A percentile compares a stretch with the other conserved stretches of the same genome.
Evolutionary conservation across 495 filamentous ascomycete genomes (phyloP).

Genomic region (Hypoxylon perforatum): DNA sequence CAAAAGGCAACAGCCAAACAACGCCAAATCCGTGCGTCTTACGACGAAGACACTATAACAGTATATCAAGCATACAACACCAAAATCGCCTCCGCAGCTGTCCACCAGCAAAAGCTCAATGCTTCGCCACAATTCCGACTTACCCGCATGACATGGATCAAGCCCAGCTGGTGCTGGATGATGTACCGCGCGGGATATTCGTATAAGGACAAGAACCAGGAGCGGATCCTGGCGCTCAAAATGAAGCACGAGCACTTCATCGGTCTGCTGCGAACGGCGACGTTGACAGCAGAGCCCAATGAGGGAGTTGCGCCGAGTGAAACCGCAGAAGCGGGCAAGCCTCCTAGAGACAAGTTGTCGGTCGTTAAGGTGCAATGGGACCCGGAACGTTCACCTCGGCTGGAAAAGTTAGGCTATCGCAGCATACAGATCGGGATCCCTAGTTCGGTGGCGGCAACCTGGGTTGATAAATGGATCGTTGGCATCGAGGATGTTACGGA

Average conservation of each 20-base stretch:
- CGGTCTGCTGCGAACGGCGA: no score
- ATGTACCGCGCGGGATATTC: conserved; percentile 69
- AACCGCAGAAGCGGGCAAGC: conserved; percentile 41
- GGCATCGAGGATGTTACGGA: conserved; percentile 69
- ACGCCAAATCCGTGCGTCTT: no score
- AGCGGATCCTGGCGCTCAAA: conserved; percentile 62
- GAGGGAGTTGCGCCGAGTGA: no score
- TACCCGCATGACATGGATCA: conserved; percentile 74
- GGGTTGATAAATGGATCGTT: conserved; percentile 64
- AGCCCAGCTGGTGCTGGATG: conserved; percentile 74
- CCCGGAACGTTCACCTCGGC: conserved; percentile 61
- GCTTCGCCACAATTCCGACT: conserved; percentile 63
- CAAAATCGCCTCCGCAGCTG: conserved; percentile 64
- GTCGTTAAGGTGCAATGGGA: conserved; percentile 71
- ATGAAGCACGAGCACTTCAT: no score
- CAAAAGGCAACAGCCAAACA: no score
- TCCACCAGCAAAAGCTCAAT: conserved; percentile 61
- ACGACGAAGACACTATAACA: no score
- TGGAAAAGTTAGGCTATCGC: conserved; percentile 58
- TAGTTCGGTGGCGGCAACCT: conserved; percentile 52
- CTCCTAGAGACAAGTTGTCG: conserved; percentile 43
- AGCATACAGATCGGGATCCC: conserved; percentile 72
- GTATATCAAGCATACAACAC: conserved; percentile 69
- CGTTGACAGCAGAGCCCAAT: no score
- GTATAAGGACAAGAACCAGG: conserved; percentile 60